These are phyloP conservation scores for Cladosporium cucumerinum DNA, from an alignment of 2,329 filamentous ascomycete genomes.

Conservation along the genomic window DNA sequence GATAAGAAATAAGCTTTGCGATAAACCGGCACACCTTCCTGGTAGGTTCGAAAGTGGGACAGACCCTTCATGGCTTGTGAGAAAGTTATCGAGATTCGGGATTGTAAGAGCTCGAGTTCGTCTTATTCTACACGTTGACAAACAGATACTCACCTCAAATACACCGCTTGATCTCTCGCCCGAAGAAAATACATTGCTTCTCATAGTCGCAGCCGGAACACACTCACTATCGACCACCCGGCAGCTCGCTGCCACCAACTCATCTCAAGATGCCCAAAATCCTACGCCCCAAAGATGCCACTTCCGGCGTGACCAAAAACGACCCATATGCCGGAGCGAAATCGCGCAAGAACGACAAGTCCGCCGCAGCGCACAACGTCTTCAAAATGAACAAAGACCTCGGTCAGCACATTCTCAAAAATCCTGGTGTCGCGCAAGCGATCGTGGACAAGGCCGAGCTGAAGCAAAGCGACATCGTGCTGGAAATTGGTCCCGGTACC, in stretches of 20 bases:
- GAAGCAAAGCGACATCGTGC: conserved; percentile 83
- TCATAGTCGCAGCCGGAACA: neutral
- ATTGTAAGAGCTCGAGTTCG: neutral
- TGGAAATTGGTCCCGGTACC: conserved; percentile 88
- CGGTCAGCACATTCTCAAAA: conserved; percentile 89
- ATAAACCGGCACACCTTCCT: neutral
- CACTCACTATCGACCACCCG: neutral
- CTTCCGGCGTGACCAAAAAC: conserved; percentile 36
- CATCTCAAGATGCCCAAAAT: conserved; percentile 44
- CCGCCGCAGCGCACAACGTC: conserved; percentile 67
- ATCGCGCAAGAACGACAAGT: conserved; percentile 40
- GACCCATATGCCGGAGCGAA: conserved; percentile 46
- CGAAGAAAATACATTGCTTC: neutral
- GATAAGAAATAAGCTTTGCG: conserved; percentile 1
- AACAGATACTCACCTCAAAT: neutral
- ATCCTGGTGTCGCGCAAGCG: conserved; percentile 76
- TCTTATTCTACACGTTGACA: neutral
- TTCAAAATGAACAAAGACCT: conserved; percentile 97
- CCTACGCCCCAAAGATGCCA: conserved; percentile 34
- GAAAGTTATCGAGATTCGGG: neutral
- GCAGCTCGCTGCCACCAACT: conserved; percentile 1
- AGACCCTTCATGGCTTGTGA: neutral
- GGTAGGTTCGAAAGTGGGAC: neutral
- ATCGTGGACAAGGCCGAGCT: conserved; percentile 85
- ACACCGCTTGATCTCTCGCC: neutral